A percentile compares a stretch with the other conserved stretches of the same genome.
Evolutionary conservation across 139 green algal genomes (phyloP).

Genomic region (Chlamydomonas eustigma): DNA sequence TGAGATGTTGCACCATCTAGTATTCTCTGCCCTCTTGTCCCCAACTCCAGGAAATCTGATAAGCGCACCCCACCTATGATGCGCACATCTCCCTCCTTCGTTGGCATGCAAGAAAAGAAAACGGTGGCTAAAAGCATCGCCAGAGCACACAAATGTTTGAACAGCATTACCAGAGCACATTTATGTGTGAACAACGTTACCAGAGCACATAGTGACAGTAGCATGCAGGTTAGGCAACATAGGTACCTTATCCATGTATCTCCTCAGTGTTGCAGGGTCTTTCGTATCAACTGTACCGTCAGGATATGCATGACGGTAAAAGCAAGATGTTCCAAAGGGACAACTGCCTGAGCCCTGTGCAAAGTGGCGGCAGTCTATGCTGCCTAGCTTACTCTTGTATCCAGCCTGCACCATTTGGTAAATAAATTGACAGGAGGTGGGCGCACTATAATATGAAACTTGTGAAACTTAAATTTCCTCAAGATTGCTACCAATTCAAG

Average conservation of each 20-base stretch:
- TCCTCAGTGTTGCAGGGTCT: not conserved
- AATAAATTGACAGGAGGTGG: no score
- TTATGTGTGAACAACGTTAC: no score
- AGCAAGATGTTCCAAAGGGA: constrained; percentile 4
- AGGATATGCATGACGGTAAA: not conserved
- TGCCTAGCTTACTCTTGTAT: constrained; percentile 3
- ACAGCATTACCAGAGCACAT: no score
- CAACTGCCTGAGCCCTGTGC: not conserved
- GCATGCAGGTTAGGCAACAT: no score
- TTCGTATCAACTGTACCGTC: not conserved
- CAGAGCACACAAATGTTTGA: no score
- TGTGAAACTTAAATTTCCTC: no score
- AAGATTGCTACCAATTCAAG: no score
- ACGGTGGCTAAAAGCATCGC: not conserved
- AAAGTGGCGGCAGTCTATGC: constrained; percentile 3
- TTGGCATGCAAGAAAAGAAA: not conserved
- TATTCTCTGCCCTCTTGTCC: not conserved
- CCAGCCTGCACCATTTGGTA: no score
- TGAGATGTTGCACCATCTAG: not conserved
- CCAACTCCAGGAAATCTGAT: not conserved
- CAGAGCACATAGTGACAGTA: no score
- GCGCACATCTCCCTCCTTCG: not conserved
- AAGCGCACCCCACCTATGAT: not conserved
- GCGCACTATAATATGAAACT: no score
- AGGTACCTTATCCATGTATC: not conserved